Conservation (phyloP, 352 stramenopile species). For the Globisporangium sylvaticum region DNA sequence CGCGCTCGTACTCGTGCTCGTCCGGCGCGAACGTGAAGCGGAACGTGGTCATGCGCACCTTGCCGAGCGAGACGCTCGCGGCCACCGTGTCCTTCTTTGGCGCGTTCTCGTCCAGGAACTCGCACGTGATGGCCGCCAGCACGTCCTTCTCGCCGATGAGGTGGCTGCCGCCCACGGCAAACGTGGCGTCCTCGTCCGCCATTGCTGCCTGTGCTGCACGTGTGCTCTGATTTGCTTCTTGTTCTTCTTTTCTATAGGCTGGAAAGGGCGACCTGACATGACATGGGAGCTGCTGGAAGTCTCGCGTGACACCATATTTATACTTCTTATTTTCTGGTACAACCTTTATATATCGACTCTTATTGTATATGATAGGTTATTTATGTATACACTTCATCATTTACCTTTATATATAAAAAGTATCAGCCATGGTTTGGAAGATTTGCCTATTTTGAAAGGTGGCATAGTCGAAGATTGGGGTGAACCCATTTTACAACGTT, state of each 20-base stretch:
- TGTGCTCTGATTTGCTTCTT: neutral
- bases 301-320: neutral
- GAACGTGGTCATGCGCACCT: constrained; percentile 82
- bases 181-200: constrained; percentile 19
- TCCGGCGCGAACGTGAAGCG: constrained; percentile 80
- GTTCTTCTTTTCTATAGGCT: neutral
- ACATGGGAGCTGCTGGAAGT: neutral
- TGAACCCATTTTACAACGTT: no score
- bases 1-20: constrained; percentile 49
- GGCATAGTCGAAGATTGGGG: no score
- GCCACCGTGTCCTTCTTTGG: constrained; percentile 55
- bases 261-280: neutral
- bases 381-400: neutral
- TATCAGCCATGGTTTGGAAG: neutral
- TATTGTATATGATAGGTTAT: no score
- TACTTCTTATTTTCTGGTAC: neutral
- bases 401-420: neutral
- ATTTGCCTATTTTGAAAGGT: neutral
- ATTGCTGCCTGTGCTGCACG: constrained; percentile 10
- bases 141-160: constrained; percentile 76
- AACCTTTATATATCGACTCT: neutral
- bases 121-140: constrained; percentile 65
- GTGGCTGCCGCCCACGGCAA: constrained; percentile 25
- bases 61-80: constrained; percentile 57
- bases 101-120: constrained; percentile 65